A percentile compares a stretch with the other conserved stretches of the same genome.
These are phyloP conservation scores for Scolecobasidium constrictum DNA, from an alignment of 2,329 filamentous ascomycete genomes.

Conservation along the genomic window DNA sequence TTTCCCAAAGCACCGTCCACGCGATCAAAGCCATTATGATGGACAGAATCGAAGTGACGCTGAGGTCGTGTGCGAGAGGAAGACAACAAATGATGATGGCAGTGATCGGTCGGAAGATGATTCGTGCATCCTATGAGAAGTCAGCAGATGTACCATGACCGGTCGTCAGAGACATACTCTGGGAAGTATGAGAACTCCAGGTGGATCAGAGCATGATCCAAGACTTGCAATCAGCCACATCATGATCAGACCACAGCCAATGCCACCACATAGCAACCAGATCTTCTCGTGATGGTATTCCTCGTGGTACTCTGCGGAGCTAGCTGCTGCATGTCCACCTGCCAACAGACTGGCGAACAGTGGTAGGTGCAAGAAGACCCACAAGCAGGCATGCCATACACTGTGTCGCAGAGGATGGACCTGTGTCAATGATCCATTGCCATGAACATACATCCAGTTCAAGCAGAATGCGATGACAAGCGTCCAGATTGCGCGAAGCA, in stretches of 20 bases:
- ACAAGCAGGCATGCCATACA: neutral
- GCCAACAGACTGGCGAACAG: slow-evolving; percentile 2
- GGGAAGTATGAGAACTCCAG: slow-evolving; percentile 2
- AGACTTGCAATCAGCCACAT: slow-evolving; percentile 4
- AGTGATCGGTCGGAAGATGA: slow-evolving; percentile 1
- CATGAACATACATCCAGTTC: slow-evolving; percentile 40
- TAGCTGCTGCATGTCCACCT: slow-evolving; percentile 6
- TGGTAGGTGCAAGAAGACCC: slow-evolving; percentile 6
- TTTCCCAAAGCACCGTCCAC: slow-evolving; percentile 4
- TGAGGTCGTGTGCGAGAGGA: slow-evolving; percentile 6
- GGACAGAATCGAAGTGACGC: slow-evolving; percentile 7
- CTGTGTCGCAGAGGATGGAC: slow-evolving; percentile 6
- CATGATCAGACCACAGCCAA: slow-evolving; percentile 3
- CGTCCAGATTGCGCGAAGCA: slow-evolving; percentile 37
- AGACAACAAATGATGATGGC: slow-evolving; percentile 5
- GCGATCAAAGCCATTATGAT: slow-evolving; percentile 4
- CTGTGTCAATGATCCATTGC: slow-evolving; percentile 25
- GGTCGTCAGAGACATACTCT: neutral
- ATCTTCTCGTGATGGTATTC: slow-evolving; percentile 6
- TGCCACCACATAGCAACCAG: slow-evolving; percentile 4
- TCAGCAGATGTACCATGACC: neutral
- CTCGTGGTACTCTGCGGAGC: neutral
- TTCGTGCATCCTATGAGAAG: neutral
- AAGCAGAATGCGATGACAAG: slow-evolving; percentile 39
- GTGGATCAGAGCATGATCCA: slow-evolving; percentile 1